These are phyloP conservation scores for Rhynchospora tenuis DNA, from an alignment of 176 grass and related monocot species.

Conservation along the genomic window DNA sequence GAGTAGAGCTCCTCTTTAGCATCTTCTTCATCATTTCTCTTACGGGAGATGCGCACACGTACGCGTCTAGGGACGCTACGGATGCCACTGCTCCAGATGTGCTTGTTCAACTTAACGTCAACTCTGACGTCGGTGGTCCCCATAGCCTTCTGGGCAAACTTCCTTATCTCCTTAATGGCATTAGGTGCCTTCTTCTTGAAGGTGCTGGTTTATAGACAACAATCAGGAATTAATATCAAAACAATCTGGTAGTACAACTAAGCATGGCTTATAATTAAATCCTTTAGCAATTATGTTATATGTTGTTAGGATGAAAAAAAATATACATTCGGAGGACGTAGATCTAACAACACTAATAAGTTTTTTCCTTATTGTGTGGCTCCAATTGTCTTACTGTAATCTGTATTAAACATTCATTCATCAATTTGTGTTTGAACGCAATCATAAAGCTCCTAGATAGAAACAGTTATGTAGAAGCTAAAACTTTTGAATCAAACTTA, in stretches of 20 bases:
- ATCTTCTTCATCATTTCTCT: conserved; percentile 74
- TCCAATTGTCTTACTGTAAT: neutral
- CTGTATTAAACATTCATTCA: neutral
- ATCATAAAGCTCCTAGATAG: neutral
- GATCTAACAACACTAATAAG: neutral
- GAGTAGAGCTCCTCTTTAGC: conserved; percentile 87
- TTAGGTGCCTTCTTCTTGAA: conserved; percentile 97
- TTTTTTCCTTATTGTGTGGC: neutral
- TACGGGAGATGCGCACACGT: conserved; percentile 72
- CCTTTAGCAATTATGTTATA: neutral
- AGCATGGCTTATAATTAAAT: neutral
- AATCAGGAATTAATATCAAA: neutral
- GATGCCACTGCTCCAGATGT: conserved; percentile 92
- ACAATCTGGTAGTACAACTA: neutral
- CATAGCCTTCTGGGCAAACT: conserved; percentile 86
- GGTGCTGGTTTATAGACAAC: conserved; percentile 39
- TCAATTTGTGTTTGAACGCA: neutral
- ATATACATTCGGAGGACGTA: neutral
- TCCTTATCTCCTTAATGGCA: conserved; percentile 74
- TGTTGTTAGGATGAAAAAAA: neutral
- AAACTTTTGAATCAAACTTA: neutral
- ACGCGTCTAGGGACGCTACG: conserved; percentile 66
- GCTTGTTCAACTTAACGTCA: conserved; percentile 88
- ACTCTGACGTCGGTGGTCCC: conserved; percentile 60
- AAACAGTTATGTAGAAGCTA: neutral